Evolutionary conservation across 2,329 filamentous ascomycete species (phyloP).

Genomic region (Ophiostoma triangulosporum): DNA sequence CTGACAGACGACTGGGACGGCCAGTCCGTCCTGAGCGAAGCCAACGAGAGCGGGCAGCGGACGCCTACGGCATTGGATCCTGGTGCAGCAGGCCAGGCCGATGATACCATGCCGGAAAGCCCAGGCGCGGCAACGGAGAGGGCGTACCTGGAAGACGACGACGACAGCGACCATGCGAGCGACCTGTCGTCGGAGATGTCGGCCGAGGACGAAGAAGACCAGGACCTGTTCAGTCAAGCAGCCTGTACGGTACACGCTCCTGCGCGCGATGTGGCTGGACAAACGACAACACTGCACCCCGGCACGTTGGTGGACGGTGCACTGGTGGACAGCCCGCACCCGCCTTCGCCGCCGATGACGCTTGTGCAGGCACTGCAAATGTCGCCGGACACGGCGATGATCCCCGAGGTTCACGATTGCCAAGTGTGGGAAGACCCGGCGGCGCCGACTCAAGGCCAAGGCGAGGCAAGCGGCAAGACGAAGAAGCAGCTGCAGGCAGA

Average conservation of each 20-base stretch:
- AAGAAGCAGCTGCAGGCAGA: constrained; percentile 1
- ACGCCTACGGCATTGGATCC: constrained; percentile 10
- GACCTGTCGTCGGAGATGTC: constrained; percentile 53
- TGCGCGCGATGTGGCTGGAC: not conserved
- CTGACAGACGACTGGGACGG: constrained; percentile 37
- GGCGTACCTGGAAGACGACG: constrained; percentile 34
- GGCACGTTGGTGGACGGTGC: constrained; percentile 7
- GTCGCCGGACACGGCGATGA: constrained; percentile 24
- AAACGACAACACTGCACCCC: constrained; percentile 9
- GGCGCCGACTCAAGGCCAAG: constrained; percentile 30
- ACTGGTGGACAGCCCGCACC: constrained; percentile 14
- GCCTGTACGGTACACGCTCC: not conserved
- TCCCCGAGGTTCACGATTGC: constrained; percentile 27
- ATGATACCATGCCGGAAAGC: constrained; percentile 20
- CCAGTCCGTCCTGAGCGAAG: constrained; percentile 39
- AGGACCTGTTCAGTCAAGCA: constrained; percentile 10
- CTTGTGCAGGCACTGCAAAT: constrained; percentile 33
- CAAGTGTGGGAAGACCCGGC: constrained; percentile 30
- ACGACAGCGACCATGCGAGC: constrained; percentile 34
- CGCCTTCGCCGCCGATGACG: constrained; percentile 34
- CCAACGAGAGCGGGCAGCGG: constrained; percentile 18
- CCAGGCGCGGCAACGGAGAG: constrained; percentile 20
- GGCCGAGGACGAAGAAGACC: constrained; percentile 27
- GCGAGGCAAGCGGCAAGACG: not conserved
- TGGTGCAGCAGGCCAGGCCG: constrained; percentile 14